Conservation (phyloP, 2,329 filamentous ascomycete species). For the Diaporthe australafricana region DNA sequence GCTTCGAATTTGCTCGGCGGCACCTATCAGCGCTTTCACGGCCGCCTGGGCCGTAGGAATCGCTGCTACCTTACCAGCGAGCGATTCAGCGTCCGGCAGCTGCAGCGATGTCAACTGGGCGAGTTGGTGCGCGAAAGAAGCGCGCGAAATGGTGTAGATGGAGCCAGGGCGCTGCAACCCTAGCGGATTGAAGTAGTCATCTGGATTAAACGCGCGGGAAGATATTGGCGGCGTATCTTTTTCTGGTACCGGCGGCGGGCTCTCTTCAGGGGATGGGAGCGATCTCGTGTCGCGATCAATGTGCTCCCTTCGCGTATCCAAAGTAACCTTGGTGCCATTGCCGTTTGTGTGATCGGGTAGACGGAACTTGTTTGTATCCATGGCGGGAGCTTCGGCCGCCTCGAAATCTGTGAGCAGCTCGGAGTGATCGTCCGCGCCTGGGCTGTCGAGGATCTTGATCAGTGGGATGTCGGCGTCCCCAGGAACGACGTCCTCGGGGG, state of each 20-base stretch:
- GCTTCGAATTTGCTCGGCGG: conserved; percentile 90
- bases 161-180: conserved; percentile 80
- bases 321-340: conserved; percentile 74
- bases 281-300: conserved; percentile 61
- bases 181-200: conserved; percentile 75
- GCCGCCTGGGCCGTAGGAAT: conserved; percentile 90
- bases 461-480: conserved; percentile 38
- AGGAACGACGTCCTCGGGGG: conserved; percentile 32
- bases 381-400: conserved; percentile 63
- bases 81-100: conserved; percentile 84
- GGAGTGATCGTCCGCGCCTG: conserved; percentile 44
- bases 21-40: conserved; percentile 83
- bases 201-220: conserved; percentile 54
- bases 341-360: conserved; percentile 77
- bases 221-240: conserved; percentile 64
- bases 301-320: conserved; percentile 68
- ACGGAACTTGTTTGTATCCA: conserved; percentile 81
- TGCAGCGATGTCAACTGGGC: conserved; percentile 91
- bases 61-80: conserved; percentile 85
- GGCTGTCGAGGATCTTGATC: conserved; percentile 46
- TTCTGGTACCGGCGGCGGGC: conserved; percentile 51
- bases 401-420: conserved; percentile 64
- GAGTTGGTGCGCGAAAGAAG: conserved; percentile 93
- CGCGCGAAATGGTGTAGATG: conserved; percentile 92
- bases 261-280: conserved; percentile 52